phyloP scores from a whole-genome alignment of 179 eudicot genomes.

The Patellifolia procumbens region DNA sequence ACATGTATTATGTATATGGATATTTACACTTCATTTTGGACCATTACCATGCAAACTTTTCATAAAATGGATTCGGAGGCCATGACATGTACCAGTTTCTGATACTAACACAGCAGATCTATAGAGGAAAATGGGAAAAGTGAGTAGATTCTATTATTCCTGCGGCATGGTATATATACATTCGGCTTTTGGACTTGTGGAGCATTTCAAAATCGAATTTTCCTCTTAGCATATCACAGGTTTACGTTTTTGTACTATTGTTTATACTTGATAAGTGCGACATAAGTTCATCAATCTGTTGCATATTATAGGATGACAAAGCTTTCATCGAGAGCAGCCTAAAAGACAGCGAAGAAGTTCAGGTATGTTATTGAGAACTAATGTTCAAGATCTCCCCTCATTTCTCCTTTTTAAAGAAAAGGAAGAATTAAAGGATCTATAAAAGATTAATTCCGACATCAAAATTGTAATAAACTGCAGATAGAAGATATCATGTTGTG shows the following conservation, averaged over 20 bases:
- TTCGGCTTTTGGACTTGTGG: neutral
- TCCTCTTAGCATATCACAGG: neutral
- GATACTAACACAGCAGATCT: neutral
- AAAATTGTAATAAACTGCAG: conserved; percentile 37
- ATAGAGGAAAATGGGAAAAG: neutral
- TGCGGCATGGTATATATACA: neutral
- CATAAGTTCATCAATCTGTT: neutral
- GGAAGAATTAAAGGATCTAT: too few species aligned
- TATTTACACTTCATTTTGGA: neutral
- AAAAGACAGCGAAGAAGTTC: conserved; percentile 75
- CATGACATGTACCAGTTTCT: neutral
- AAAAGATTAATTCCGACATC: neutral
- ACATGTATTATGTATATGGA: neutral
- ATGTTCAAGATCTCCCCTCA: neutral
- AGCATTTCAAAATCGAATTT: neutral
- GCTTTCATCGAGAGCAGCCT: conserved; percentile 61
- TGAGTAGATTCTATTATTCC: neutral
- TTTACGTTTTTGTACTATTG: neutral
- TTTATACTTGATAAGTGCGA: neutral
- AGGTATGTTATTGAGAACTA: conserved; percentile 41
- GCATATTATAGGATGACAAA: conserved; percentile 52
- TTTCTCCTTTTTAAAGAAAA: neutral
- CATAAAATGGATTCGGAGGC: neutral
- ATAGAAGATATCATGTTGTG: conserved; percentile 73
- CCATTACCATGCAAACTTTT: neutral